phyloP scores from a whole-genome alignment of 805 yeast species.

The Wickerhamiella australiensis region DNA sequence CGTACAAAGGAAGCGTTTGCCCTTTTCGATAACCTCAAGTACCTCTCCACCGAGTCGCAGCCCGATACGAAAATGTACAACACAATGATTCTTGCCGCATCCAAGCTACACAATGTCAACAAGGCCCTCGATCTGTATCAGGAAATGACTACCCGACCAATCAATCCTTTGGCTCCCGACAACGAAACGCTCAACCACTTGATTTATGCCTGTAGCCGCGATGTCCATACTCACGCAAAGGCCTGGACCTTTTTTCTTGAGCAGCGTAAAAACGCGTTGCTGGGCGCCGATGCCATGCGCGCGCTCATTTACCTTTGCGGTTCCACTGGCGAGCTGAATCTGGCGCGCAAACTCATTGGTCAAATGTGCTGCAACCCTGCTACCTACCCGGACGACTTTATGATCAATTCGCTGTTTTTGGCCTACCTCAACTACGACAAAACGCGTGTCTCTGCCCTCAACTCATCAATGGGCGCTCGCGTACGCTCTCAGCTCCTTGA shows the following conservation, averaged over 20 bases:
- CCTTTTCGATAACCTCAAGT: slow-evolving; percentile 77
- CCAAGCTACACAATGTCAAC: slow-evolving; percentile 51
- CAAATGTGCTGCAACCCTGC: slow-evolving; percentile 23
- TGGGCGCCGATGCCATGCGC: slow-evolving; percentile 39
- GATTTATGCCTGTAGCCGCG: slow-evolving; percentile 55
- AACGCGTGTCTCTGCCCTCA: slow-evolving; percentile 21
- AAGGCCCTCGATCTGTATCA: slow-evolving; percentile 63
- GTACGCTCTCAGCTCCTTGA: slow-evolving; percentile 22
- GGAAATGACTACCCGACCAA: slow-evolving; percentile 42
- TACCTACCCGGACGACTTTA: slow-evolving; percentile 24
- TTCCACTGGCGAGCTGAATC: slow-evolving; percentile 60
- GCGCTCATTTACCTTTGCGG: slow-evolving; percentile 68
- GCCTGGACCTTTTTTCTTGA: slow-evolving; percentile 76
- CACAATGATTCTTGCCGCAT: slow-evolving; percentile 55
- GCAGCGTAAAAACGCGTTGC: slow-evolving; percentile 34
- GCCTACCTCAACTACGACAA: slow-evolving; percentile 27
- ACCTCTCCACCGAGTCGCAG: slow-evolving; percentile 47
- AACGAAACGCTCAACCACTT: slow-evolving; percentile 41
- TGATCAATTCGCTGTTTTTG: slow-evolving; percentile 26
- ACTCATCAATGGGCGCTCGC: slow-evolving; percentile 22
- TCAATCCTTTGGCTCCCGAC: slow-evolving; percentile 32
- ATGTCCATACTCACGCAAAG: slow-evolving; percentile 35
- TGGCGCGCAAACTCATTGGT: slow-evolving; percentile 46
- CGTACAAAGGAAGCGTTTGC: slow-evolving; percentile 50
- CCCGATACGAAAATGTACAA: slow-evolving; percentile 63